These are phyloP conservation scores for Saposhnikovia divaricata DNA, from an alignment of 129 eudicot genomes.

Conservation along the genomic window DNA sequence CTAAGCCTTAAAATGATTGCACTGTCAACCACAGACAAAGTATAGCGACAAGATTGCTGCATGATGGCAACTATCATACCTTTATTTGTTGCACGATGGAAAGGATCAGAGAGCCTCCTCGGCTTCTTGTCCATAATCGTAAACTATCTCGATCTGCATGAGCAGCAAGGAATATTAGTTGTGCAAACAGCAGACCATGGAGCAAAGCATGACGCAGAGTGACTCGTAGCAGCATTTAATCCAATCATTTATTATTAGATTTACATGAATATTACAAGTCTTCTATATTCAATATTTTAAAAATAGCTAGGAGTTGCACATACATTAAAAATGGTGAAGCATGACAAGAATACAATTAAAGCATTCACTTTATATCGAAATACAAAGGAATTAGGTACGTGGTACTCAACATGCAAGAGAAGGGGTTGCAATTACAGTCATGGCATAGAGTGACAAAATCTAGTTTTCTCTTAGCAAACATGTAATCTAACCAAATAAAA, in stretches of 20 bases:
- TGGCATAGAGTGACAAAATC: neutral
- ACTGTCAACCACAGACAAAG: neutral
- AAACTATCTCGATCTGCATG: constrained; percentile 85
- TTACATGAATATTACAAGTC: neutral
- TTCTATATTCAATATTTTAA: neutral
- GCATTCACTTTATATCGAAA: neutral
- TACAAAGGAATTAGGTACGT: neutral
- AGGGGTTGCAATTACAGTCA: neutral
- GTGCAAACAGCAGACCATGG: neutral
- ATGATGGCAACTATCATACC: constrained; percentile 22
- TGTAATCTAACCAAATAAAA: neutral
- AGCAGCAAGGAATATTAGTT: constrained; percentile 1
- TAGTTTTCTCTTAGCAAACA: neutral
- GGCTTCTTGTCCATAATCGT: constrained; percentile 81
- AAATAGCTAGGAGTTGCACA: neutral
- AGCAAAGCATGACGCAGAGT: neutral
- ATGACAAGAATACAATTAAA: neutral
- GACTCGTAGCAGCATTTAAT: neutral
- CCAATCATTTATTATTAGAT: neutral
- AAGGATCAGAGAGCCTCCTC: constrained; percentile 17
- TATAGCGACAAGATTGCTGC: neutral
- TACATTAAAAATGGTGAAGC: neutral
- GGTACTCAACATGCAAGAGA: too few relatives aligned
- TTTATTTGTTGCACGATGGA: constrained; percentile 35
- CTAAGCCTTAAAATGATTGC: neutral